phyloP scores from a whole-genome alignment of 345 rosid genomes.

The Boechera stricta region DNA sequence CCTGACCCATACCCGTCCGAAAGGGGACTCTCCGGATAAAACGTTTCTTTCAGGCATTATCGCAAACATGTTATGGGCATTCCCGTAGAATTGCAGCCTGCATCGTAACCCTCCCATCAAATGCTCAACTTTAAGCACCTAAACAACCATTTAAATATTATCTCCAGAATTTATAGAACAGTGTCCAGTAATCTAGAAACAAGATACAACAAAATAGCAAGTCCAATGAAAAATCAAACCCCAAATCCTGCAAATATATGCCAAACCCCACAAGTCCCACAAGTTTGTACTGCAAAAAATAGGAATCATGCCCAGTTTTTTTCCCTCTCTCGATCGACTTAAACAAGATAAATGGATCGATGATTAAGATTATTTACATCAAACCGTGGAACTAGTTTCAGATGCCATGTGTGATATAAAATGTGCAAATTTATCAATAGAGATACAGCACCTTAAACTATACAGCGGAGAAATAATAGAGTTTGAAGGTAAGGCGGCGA shows the following conservation, averaged over 20 bases:
- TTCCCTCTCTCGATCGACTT: not conserved
- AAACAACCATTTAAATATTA: constrained; percentile 24
- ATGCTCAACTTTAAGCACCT: not conserved
- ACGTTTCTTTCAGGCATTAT: constrained; percentile 50
- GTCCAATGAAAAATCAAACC: not conserved
- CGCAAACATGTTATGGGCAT: constrained; percentile 49
- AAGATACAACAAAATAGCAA: not conserved
- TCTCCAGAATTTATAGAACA: not conserved
- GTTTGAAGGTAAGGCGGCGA: not conserved
- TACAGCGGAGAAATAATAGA: not conserved
- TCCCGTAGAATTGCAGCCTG: not conserved
- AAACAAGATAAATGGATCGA: not conserved
- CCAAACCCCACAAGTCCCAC: not conserved
- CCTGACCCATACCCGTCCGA: constrained; percentile 52
- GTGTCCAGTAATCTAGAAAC: not conserved
- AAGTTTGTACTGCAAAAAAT: not conserved
- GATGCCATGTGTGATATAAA: not conserved
- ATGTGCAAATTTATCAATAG: not conserved
- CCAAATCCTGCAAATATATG: not conserved
- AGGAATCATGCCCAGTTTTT: not conserved
- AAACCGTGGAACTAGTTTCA: not conserved
- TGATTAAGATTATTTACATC: not conserved
- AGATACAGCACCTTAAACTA: not conserved
- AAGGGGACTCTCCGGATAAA: constrained; percentile 22
- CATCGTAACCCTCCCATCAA: constrained; percentile 11